Percentiles rank a stretch among this genome's conserved stretches.
phyloP scores from a whole-genome alignment of 306 rosid species.

The Oxytropis ochrocephala region DNA sequence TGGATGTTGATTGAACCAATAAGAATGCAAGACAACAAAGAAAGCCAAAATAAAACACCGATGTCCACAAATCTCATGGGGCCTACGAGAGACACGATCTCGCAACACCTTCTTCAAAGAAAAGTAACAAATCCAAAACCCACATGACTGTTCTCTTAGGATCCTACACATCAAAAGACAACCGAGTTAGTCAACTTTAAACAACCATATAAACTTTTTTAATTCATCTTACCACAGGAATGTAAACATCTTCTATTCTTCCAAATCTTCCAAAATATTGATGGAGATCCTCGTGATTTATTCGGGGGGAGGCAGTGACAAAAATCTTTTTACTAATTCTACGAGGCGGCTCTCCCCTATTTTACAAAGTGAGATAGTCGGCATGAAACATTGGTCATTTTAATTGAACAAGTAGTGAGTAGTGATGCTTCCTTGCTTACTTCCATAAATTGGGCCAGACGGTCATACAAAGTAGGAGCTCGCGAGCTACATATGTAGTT shows the following conservation, averaged over 20 bases:
- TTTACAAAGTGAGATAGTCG: no score
- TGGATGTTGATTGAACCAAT: not conserved
- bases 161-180: conserved; percentile 42
- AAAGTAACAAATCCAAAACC: conserved; percentile 97
- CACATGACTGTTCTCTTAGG: conserved; percentile 88
- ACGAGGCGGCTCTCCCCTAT: no score
- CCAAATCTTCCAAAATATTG: no score
- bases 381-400: conserved; percentile 12
- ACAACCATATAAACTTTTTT: not conserved
- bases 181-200: conserved; percentile 2
- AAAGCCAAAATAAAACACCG: conserved; percentile 41
- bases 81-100: conserved; percentile 86
- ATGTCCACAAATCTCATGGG: conserved; percentile 89
- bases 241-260: conserved; percentile 76
- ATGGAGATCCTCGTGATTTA: no score
- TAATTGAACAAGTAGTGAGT: not conserved
- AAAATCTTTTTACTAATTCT: no score
- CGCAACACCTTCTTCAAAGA: conserved; percentile 92
- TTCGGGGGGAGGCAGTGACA: no score
- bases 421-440: conserved; percentile 41
- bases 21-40: not conserved
- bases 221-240: conserved; percentile 63
- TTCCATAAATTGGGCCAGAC: conserved; percentile 75
- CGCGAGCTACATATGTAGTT: conserved; percentile 94
- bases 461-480: conserved; percentile 94